Evolutionary conservation across 1,139 yeast species (phyloP), one percentile per base, ranked within the genome.

Genomic region (Pneumocystis carinii): DNA sequence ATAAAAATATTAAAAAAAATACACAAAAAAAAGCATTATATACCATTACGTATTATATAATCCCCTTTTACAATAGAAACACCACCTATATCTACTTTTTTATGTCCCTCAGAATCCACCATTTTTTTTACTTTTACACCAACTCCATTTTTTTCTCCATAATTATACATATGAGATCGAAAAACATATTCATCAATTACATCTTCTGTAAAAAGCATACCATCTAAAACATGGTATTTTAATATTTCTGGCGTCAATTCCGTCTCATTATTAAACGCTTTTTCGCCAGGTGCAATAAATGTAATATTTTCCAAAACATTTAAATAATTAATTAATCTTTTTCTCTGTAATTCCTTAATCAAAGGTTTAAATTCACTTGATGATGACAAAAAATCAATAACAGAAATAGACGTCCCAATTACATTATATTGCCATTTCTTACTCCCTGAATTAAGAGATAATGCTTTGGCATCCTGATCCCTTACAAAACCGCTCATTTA

Each of bases 351-450:
- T 8, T 14, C n/a, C n/a, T 39, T 37, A 19, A 57, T 37, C 24
- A 57, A 39, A 27, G 59, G 15, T 24, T 27, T 29, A 57, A 57
- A 57, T 39, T 57, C 32, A 57, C 24, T 19, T 19, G 41, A 36
- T 37, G 59, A 57, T 10, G 59, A 57, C 24, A 57, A 57, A 19
- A 57, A 57, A 57, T 57, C 59, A 39, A 57, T 29, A 39, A 57
- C n/a, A 37, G 59, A 57, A 39, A 57, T 39, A 10, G 59, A 48
- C 12, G 7, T 15, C 24, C 3, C 27, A 48, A 12, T 15, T 48
- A 48, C 27, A 24, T 41, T 17, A 8, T 48, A 29, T 10, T 24
- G n/a, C 4, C 7, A n/a, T 48, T 24, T 14, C 24, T 19, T 48
- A 48, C 14, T 7, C 10, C 2, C 3, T 24, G 32, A 6, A 24